A percentile compares a stretch with the other conserved stretches of the same genome.
Conservation (phyloP, 495 filamentous ascomycete species). For the Cercophora scortea region DNA sequence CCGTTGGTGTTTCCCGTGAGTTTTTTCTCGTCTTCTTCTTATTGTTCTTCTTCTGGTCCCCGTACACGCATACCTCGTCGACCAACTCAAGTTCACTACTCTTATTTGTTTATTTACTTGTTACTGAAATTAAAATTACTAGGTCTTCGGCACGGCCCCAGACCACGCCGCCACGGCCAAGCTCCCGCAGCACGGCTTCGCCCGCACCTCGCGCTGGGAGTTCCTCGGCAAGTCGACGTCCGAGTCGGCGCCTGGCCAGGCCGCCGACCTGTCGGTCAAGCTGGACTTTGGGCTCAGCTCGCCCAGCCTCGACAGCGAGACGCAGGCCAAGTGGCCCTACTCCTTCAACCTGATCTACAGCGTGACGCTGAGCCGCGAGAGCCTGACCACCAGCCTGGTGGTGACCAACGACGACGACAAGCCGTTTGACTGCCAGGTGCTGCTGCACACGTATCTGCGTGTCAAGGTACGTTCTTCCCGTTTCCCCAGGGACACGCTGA, state of each 20-base stretch:
- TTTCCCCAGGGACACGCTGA: not conserved
- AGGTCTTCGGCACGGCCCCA: conserved; percentile 87
- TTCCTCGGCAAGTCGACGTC: conserved; percentile 65
- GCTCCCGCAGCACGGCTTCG: conserved; percentile 94
- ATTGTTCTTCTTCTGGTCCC: too few relatives aligned
- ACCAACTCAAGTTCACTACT: too few relatives aligned
- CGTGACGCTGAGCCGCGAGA: conserved; percentile 69
- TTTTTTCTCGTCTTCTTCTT: conserved; percentile 5
- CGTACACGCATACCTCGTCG: too few relatives aligned
- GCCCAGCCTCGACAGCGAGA: conserved; percentile 55
- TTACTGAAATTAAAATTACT: too few relatives aligned
- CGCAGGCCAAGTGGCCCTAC: conserved; percentile 64
- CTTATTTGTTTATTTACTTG: too few relatives aligned
- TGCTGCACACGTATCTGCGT: conserved; percentile 85
- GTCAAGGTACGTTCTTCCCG: conserved; percentile 54
- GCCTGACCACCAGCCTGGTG: conserved; percentile 73
- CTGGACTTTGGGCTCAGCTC: conserved; percentile 85
- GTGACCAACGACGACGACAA: conserved; percentile 76
- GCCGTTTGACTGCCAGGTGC: conserved; percentile 81
- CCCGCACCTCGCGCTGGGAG: conserved; percentile 73
- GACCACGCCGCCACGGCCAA: conserved; percentile 59
- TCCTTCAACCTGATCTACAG: conserved; percentile 88
- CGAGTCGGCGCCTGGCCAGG: conserved; percentile 30
- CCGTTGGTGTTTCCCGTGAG: conserved; percentile 92
- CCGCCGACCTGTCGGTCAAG: conserved; percentile 63